Evolutionary conservation across 306 rosid species (phyloP), one percentile per base, ranked within the genome.

Genomic region (Rosa chinensis): DNA sequence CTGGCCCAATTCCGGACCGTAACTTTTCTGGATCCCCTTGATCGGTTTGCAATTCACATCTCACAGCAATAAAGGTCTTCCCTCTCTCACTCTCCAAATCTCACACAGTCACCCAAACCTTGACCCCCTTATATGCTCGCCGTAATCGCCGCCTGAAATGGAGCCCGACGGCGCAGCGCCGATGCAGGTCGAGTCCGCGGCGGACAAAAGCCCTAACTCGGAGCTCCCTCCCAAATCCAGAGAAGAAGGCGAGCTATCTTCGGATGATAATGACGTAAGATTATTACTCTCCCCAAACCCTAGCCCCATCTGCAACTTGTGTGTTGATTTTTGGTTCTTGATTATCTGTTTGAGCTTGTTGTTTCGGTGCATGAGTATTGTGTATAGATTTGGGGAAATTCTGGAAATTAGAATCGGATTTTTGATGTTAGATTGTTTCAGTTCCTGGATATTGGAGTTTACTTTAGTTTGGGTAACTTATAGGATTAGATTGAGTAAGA

Each of bases 171-270:
- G 28, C 28, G 78, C 75, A 63, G n/a, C 39, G 59, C 63, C 76
- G 55, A 66, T 64, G 70, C 78, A 81, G 21, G 70, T 84, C 0
- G 82, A 80, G 50, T 37, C 82, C 5, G 61, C 79, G 40, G 47
- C 78, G 42, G 76, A 37, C 59, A 47, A 50, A 48, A 66, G 61
- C 62, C 88, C 73, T 53, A 74, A 74, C 49, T 49, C 78, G 5
- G 84, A 74, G 74, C 84, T 62, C 61, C 35, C 74, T 32, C 70
- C 87, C 80, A 82, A 81, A 72, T 28, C 68, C 84, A 88, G 85
- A 85, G 99, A 94, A 86, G 99, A 94, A 82, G 99, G 99, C 82
- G 99, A 94, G 78, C 84, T 91, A 28, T 88, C 92, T 50, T 91
- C 97, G 61, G 90, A 83, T 18, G 88, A 75, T 16, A 81, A 87